phyloP scores from a whole-genome alignment of 176 grass and related monocot genomes.

The Dendrocalamus sinicus region DNA sequence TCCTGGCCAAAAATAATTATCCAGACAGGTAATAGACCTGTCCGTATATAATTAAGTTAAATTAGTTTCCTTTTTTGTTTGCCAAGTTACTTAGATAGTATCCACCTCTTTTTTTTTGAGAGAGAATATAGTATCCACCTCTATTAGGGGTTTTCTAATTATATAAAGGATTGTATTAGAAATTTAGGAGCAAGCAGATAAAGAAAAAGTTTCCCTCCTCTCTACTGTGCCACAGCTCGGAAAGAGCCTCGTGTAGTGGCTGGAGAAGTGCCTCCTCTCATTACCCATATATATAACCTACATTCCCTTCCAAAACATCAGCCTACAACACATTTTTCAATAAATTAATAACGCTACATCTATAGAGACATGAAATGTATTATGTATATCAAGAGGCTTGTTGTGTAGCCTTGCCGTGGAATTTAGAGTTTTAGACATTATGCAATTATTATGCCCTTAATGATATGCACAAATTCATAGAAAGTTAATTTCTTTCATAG shows the following conservation, averaged over 20 bases:
- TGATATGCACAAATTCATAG: neutral
- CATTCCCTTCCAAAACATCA: neutral
- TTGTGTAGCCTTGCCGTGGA: neutral
- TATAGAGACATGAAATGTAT: neutral
- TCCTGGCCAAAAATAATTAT: neutral
- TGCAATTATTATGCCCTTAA: neutral
- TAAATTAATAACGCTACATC: neutral
- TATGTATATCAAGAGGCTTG: neutral
- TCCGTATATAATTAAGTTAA: neutral
- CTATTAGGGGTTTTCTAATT: neutral
- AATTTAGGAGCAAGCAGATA: neutral
- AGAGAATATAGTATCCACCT: no score
- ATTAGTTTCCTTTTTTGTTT: neutral
- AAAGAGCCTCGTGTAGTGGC: neutral
- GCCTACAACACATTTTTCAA: neutral
- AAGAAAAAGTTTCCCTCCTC: neutral
- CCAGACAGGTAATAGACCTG: neutral
- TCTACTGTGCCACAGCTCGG: neutral
- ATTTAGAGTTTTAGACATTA: neutral
- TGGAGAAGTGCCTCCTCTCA: neutral
- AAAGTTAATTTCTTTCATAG: neutral
- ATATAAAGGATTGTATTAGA: neutral
- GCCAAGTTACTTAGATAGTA: neutral
- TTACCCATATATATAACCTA: slow-evolving; percentile 21
- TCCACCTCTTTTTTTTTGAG: no score